Evolutionary conservation across 2,329 filamentous ascomycete genomes (phyloP).

Genomic region (Hymenoscyphus salicellus): DNA sequence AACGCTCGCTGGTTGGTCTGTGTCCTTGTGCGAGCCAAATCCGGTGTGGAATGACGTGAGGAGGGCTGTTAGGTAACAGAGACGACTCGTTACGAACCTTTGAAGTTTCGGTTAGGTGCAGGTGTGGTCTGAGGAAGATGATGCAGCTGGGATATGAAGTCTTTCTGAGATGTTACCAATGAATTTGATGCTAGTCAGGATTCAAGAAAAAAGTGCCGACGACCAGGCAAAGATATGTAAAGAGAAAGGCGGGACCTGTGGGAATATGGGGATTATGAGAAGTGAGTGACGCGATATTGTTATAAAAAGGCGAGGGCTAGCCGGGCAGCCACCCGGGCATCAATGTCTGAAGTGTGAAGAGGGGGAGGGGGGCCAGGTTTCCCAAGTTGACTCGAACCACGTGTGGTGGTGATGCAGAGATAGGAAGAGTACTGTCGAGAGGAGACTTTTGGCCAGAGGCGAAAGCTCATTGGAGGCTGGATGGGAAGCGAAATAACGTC

Average conservation of each 20-base stretch:
- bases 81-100: slow-evolving; percentile 9
- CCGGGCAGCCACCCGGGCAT: background rate
- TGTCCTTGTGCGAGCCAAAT: slow-evolving; percentile 9
- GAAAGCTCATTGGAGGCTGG: background rate
- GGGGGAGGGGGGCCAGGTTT: background rate
- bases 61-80: slow-evolving; percentile 23
- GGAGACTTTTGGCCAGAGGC: background rate
- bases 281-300: slow-evolving; percentile 14
- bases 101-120: slow-evolving; percentile 15
- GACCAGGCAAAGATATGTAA: background rate
- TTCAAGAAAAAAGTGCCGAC: background rate
- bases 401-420: slow-evolving; percentile 7
- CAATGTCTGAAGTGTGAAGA: background rate
- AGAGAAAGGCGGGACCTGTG: background rate
- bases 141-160: background rate
- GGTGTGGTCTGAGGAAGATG: background rate
- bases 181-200: background rate
- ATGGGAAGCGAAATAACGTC: background rate
- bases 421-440: background rate
- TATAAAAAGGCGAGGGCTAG: slow-evolving; percentile 7
- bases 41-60: slow-evolving; percentile 18
- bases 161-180: background rate
- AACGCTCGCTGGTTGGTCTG: slow-evolving; percentile 6
- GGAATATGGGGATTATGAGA: background rate
- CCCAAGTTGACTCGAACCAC: slow-evolving; percentile 9